A percentile compares a stretch with the other conserved stretches of the same genome.
These are phyloP conservation scores for Pseudogymnoascus sp. DNA, from an alignment of 2,329 filamentous ascomycete genomes.

Conservation along the genomic window DNA sequence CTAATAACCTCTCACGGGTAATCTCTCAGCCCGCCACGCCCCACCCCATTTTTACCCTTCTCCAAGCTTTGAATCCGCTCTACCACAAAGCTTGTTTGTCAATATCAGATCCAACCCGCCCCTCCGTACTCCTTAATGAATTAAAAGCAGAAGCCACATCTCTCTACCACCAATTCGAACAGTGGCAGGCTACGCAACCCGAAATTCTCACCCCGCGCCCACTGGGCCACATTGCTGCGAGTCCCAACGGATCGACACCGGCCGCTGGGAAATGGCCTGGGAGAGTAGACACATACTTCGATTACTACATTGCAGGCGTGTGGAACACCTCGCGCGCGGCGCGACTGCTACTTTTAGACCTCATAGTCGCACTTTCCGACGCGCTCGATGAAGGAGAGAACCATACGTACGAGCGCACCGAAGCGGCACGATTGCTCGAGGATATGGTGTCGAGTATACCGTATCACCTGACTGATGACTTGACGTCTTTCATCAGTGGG, in stretches of 20 bases:
- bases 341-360: slow-evolving; percentile 43
- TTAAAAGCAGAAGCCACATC: slow-evolving; percentile 11
- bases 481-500: slow-evolving; percentile 17
- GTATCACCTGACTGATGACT: slow-evolving; percentile 21
- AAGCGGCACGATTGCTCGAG: slow-evolving; percentile 12
- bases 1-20: neutral
- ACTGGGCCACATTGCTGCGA: slow-evolving; percentile 10
- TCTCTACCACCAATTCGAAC: slow-evolving; percentile 8
- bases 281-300: slow-evolving; percentile 48
- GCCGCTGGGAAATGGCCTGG: slow-evolving; percentile 48
- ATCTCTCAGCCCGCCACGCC: neutral
- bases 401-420: neutral
- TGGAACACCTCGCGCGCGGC: slow-evolving; percentile 48
- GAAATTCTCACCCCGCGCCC: slow-evolving; percentile 16
- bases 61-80: neutral
- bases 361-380: slow-evolving; percentile 34
- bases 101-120: neutral
- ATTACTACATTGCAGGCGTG: slow-evolving; percentile 48
- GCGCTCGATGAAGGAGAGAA: neutral
- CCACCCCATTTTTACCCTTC: neutral
- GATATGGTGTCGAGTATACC: slow-evolving; percentile 21
- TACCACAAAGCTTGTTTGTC: neutral
- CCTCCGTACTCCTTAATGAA: neutral
- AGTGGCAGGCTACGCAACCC: slow-evolving; percentile 17
- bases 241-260: neutral